phyloP scores from a whole-genome alignment of 352 stramenopile species.

The Blastocystis sp. region DNA sequence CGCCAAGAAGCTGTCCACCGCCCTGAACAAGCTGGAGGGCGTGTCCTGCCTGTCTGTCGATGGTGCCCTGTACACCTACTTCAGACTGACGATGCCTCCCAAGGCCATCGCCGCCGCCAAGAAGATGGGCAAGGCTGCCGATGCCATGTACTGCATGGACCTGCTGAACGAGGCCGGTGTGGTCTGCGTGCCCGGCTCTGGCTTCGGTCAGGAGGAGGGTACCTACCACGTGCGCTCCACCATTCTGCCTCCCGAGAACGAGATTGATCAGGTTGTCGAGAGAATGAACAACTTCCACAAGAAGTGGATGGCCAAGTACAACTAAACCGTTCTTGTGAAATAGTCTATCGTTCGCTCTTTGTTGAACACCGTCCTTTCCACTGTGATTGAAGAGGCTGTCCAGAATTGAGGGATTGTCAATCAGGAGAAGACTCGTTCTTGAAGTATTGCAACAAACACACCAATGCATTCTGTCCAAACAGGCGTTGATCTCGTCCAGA shows the following conservation, averaged over 20 bases:
- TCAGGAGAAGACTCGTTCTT: too few relatives aligned
- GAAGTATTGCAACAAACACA: neutral
- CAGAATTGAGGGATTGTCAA: too few relatives aligned
- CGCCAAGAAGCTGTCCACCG: constrained; percentile 85
- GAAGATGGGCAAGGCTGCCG: constrained; percentile 79
- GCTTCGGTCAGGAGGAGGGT: constrained; percentile 90
- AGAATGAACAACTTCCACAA: constrained; percentile 89
- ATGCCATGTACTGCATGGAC: constrained; percentile 93
- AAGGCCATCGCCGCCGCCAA: constrained; percentile 78
- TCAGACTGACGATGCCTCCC: constrained; percentile 83
- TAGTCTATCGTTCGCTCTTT: neutral
- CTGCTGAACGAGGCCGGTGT: constrained; percentile 93
- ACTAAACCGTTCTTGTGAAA: constrained; percentile 72
- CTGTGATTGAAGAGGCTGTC: too few relatives aligned
- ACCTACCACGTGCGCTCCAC: constrained; percentile 97
- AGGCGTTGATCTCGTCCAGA: neutral
- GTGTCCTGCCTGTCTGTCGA: constrained; percentile 92
- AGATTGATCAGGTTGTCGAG: constrained; percentile 88
- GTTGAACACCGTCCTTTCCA: neutral
- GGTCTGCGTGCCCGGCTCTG: constrained; percentile 89
- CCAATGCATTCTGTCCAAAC: constrained; percentile 1
- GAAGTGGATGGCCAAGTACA: constrained; percentile 89
- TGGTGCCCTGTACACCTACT: constrained; percentile 98
- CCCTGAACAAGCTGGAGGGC: constrained; percentile 90
- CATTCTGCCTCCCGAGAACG: constrained; percentile 92